Base-by-base conservation (phyloP, 2,329 filamentous ascomycete genomes). In the Tolypocladium sp. region DNA sequence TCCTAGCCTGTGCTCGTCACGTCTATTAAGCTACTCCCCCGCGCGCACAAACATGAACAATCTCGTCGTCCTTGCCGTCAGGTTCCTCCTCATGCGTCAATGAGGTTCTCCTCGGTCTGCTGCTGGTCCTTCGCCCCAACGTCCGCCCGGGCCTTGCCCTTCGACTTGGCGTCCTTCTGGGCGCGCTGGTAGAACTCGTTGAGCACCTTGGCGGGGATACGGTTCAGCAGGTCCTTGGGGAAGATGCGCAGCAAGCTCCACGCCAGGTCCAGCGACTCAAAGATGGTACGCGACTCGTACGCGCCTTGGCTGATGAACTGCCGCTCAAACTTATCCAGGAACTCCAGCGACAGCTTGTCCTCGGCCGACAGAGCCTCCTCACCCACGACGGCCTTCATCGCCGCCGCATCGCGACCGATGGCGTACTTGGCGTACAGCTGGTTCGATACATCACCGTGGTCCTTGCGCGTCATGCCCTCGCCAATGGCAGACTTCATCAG, bases 401-500 rank as follows among this genome's bases (percentile, higher is more conserved):
- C 89, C 42, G 95, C 93, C 25, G 94, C 94, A 71, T 99, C 94
- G 83, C 93, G 92, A 73, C 94, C 94, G 73, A 99, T 97, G 75
- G 94, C 94, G 75, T 99, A 99, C 79, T 99, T 99, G 78, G 94
- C 94, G 75, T 99, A 99, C 65, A 99, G 85, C 82, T 99, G 94
- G 82, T 99, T 99, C 67, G 94, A 99, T 56, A 99, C 94, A 78
- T 99, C 94, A 67, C 91, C 91, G 77, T 99, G 94, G 71, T 99
- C 95, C 77, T 91, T 92, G 69, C 94, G 90, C 33, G 94, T 99
- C 83, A 92, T 93, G 65, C 91, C 91, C 79, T 97, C 92, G 69
- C 94, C 94, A 71, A 99, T 99, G 74, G 94, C 94, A 70, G 94
- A 99, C 79, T 99, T 99, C 94, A 99, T 99, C 73, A 99, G 89